These are phyloP conservation scores for Hippophae rhamnoides DNA, from an alignment of 306 rosid species.

Conservation along the genomic window DNA sequence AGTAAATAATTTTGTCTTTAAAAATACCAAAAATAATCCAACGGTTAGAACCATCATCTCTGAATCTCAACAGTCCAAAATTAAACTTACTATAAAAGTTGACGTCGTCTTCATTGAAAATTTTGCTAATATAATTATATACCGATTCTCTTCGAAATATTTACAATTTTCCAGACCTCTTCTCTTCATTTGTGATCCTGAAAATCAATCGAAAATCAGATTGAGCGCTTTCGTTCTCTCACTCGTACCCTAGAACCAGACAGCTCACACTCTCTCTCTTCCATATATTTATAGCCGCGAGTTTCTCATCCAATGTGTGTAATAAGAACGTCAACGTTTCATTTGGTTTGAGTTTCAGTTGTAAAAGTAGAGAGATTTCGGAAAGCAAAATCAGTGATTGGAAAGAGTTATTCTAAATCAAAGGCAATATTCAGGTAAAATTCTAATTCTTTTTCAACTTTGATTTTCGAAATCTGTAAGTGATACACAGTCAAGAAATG, in stretches of 20 bases:
- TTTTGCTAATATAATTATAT: not conserved
- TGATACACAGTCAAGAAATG: not conserved
- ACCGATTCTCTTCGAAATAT: not conserved
- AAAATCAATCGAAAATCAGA: conserved; percentile 44
- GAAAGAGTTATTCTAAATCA: conserved; percentile 6
- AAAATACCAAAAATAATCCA: conserved; percentile 9
- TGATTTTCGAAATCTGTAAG: conserved; percentile 9
- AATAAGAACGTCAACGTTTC: conserved; percentile 6
- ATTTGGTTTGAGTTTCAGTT: not conserved
- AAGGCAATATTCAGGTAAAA: not conserved
- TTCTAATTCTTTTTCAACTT: not conserved
- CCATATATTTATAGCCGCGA: not conserved
- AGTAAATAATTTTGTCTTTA: not conserved
- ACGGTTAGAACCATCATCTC: conserved; percentile 10
- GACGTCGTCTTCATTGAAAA: conserved; percentile 20
- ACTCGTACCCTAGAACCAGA: conserved; percentile 11
- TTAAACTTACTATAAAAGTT: conserved; percentile 3
- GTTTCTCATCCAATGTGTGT: not conserved
- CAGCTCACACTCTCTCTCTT: conserved; percentile 1
- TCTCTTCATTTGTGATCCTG: conserved; percentile 32
- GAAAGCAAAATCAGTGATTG: not conserved
- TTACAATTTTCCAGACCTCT: conserved; percentile 8
- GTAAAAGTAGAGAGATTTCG: no score
- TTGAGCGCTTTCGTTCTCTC: conserved; percentile 21
- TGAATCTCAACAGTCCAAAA: conserved; percentile 13